Percentiles rank a stretch among this genome's conserved stretches.
phyloP scores from a whole-genome alignment of 108 stramenopile genomes.

The Ochromonas danica region DNA sequence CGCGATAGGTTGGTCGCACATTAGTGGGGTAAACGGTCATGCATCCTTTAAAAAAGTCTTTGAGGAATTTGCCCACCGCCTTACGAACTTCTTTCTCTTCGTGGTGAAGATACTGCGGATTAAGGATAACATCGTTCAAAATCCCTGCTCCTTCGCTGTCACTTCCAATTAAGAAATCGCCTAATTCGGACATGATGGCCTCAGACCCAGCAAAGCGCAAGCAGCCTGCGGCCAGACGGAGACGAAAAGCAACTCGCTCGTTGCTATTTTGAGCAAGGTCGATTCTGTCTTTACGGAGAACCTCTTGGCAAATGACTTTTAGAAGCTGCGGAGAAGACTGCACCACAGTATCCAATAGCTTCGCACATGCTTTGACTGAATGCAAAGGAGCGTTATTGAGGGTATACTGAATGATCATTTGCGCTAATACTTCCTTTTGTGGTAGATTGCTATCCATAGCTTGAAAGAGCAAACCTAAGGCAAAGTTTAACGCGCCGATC shows the following conservation, averaged over 20 bases:
- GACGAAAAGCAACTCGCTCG: slow-evolving; percentile 21
- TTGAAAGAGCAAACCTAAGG: background rate
- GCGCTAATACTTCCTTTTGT: background rate
- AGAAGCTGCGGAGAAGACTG: background rate
- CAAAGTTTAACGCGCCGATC: background rate
- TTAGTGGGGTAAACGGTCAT: background rate
- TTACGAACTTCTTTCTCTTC: slow-evolving; percentile 2
- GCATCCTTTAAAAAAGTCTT: slow-evolving; percentile 26
- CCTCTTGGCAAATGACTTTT: background rate
- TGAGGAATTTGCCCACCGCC: slow-evolving; percentile 11
- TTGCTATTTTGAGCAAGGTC: too few species aligned
- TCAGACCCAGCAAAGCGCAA: background rate
- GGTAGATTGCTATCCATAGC: background rate
- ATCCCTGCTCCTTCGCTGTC: too few species aligned
- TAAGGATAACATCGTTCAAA: background rate
- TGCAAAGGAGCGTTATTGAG: background rate
- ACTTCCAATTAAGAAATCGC: background rate
- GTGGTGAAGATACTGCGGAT: background rate
- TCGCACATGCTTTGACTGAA: slow-evolving; percentile 17
- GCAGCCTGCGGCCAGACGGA: background rate
- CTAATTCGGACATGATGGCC: background rate
- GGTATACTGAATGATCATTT: background rate
- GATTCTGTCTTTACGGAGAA: too few species aligned
- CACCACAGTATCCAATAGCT: background rate
- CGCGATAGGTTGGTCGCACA: background rate